These are phyloP conservation scores for Botrytis porri DNA, from an alignment of 2,329 filamentous ascomycete species.

Conservation along the genomic window DNA sequence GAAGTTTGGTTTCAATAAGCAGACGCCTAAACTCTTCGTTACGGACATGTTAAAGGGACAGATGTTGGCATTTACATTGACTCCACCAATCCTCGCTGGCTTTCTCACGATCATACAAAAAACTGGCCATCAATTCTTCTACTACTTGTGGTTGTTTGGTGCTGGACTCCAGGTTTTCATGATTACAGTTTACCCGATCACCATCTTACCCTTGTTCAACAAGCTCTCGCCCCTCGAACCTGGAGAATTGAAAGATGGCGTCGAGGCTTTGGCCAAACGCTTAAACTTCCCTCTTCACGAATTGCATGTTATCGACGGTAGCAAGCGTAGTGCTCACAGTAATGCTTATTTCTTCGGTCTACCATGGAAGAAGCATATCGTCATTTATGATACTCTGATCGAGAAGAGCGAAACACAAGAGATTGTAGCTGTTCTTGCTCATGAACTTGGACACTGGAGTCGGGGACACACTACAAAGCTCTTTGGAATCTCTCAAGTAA, in stretches of 20 bases:
- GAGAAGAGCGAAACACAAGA: slow-evolving; percentile 92
- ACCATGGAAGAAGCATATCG: slow-evolving; percentile 99
- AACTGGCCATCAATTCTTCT: slow-evolving; percentile 94
- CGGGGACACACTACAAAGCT: slow-evolving; percentile 91
- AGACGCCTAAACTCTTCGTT: slow-evolving; percentile 83
- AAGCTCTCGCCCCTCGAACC: slow-evolving; percentile 90
- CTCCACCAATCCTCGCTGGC: slow-evolving; percentile 83
- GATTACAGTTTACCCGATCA: slow-evolving; percentile 93
- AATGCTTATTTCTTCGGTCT: slow-evolving; percentile 96
- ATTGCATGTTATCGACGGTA: slow-evolving; percentile 91
- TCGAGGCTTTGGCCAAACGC: slow-evolving; percentile 77
- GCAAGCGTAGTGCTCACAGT: slow-evolving; percentile 82
- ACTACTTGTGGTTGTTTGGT: slow-evolving; percentile 94
- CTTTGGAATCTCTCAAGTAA: slow-evolving; percentile 79
- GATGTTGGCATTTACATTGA: slow-evolving; percentile 73
- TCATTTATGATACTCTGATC: slow-evolving; percentile 96
- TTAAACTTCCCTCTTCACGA: slow-evolving; percentile 91
- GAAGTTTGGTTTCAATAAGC: slow-evolving; percentile 98
- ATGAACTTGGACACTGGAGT: slow-evolving; percentile 97
- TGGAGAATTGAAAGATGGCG: slow-evolving; percentile 80
- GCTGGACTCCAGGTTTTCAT: slow-evolving; percentile 87
- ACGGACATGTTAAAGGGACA: slow-evolving; percentile 91
- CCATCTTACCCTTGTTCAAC: slow-evolving; percentile 95
- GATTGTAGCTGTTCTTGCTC: slow-evolving; percentile 89
- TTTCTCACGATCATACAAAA: slow-evolving; percentile 93